phyloP scores from a whole-genome alignment of 768 basidiomycete species.

The Hygrophoropsis aurantiaca region DNA sequence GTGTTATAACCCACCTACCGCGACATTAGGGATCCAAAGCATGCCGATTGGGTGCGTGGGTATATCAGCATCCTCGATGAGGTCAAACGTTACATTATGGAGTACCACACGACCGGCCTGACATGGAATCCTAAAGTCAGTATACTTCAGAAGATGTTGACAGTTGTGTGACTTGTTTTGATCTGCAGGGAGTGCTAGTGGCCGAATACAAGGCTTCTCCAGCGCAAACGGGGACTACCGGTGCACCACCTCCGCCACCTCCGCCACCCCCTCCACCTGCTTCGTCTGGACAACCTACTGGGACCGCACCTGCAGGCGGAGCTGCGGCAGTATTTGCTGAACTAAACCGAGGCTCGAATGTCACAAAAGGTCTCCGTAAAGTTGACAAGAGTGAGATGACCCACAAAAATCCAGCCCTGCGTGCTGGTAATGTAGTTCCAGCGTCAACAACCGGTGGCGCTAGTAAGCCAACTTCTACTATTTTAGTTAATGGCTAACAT shows the following conservation, averaged over 20 bases:
- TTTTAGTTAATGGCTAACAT: conserved; percentile 2
- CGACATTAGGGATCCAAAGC: conserved; percentile 72
- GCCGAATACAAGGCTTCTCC: conserved; percentile 49
- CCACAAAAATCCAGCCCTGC: conserved; percentile 92
- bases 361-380: conserved; percentile 89
- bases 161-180: conserved; percentile 1
- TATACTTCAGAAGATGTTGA: neutral
- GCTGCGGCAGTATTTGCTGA: conserved; percentile 85
- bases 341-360: conserved; percentile 84
- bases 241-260: conserved; percentile 47
- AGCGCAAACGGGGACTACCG: conserved; percentile 31
- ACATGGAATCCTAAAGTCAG: conserved; percentile 82
- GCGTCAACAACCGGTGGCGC: conserved; percentile 37
- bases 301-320: conserved; percentile 50
- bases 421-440: conserved; percentile 55
- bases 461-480: conserved; percentile 29
- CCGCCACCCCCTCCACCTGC: conserved; percentile 51
- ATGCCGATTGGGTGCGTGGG: conserved; percentile 84
- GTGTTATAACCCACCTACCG: conserved; percentile 11
- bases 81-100: conserved; percentile 77
- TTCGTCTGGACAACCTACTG: conserved; percentile 35
- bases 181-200: conserved; percentile 52
- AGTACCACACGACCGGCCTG: conserved; percentile 84
- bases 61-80: conserved; percentile 74
- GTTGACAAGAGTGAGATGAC: conserved; percentile 98